Evolutionary conservation across 345 rosid species (phyloP), one percentile per base, ranked within the genome.

Genomic region (Populus alba): DNA sequence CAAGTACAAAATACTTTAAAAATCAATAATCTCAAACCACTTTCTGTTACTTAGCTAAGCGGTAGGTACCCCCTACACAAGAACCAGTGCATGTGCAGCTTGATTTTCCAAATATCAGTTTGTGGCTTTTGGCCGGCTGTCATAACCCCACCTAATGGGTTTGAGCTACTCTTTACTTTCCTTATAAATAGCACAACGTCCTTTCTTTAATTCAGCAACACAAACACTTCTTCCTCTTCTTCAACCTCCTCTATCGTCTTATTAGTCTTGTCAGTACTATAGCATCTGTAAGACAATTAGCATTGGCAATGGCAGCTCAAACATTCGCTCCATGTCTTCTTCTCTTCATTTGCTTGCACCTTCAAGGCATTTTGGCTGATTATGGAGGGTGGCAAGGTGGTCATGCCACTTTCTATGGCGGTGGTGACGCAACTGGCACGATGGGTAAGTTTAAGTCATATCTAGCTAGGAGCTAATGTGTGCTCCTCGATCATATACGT

Each of bases 401-500:
- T 17, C 89, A 87, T 66, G 89, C 89, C 62, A 87, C 89, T 61
- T 87, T 87, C 80, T 87, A 84, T 33, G 89, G 89, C 16, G 89
- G 87, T 5, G 87, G 84, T 3, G 89, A 87, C 68, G 89, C 89
- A 1, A 78, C 87, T 22, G 87, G 87, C 76, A 87, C 87, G 15
- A 80, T 87, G 89, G 89, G 89, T 87, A 25, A 68, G 75, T 67
- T 11, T 45, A 5, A 5, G 7, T 53, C 45, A 27, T 7, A 20
- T 41, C 3, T 11, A 37, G 51, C 51, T 45, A 45, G 51, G 13
- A 45, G 18, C 51, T 45, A 13, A 45, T 45, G 51, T 3, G 51
- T 45, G 51, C 6, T 45, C 51, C 51, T 45, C 3, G 51, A 45
- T 45, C 51, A 45, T 12, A 13, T 0, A 45, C 11, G 6, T 45